Percentiles rank a stretch among this genome's conserved stretches.
phyloP scores from a whole-genome alignment of 441 rosid species.

The Mallotus japonicus region DNA sequence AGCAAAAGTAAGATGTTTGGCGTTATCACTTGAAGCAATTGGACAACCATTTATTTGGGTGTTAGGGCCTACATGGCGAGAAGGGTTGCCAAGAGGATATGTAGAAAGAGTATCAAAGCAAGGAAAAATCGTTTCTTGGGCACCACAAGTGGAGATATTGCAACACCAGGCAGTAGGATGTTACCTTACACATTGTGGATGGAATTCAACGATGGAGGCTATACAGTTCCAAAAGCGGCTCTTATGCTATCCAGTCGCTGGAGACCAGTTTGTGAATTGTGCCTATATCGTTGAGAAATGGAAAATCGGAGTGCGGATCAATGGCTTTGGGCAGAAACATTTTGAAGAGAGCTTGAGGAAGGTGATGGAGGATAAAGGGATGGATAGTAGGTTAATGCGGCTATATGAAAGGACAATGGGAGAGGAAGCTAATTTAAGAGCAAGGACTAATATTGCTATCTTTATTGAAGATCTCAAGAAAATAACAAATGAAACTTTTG shows the following conservation, averaged over 20 bases:
- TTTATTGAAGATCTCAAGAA: conserved; percentile 29
- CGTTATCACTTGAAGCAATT: conserved; percentile 47
- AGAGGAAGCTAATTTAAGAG: conserved; percentile 31
- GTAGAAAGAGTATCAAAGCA: conserved; percentile 36
- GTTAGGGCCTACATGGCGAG: conserved; percentile 46
- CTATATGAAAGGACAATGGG: conserved; percentile 44
- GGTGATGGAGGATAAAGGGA: conserved; percentile 47
- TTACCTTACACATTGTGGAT: conserved; percentile 71
- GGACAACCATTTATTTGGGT: conserved; percentile 65
- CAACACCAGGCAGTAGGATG: conserved; percentile 48
- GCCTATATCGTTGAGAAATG: conserved; percentile 61
- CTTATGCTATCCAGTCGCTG: conserved; percentile 67
- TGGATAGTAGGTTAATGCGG: conserved; percentile 38
- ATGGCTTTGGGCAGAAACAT: conserved; percentile 48
- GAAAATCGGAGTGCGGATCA: conserved; percentile 58
- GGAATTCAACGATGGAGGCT: conserved; percentile 82
- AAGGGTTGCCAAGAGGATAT: conserved; percentile 48
- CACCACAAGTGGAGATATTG: conserved; percentile 59
- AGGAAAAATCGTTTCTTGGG: conserved; percentile 69
- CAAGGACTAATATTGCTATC: conserved; percentile 27
- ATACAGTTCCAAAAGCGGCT: conserved; percentile 45
- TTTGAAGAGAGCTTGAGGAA: conserved; percentile 48
- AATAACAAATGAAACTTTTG: background rate
- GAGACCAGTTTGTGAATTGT: conserved; percentile 76
- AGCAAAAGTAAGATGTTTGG: conserved; percentile 43